Percentiles rank a stretch among this genome's conserved stretches.
phyloP scores from a whole-genome alignment of 345 rosid species.

The sweet orange (Citrus sinensis) region DNA sequence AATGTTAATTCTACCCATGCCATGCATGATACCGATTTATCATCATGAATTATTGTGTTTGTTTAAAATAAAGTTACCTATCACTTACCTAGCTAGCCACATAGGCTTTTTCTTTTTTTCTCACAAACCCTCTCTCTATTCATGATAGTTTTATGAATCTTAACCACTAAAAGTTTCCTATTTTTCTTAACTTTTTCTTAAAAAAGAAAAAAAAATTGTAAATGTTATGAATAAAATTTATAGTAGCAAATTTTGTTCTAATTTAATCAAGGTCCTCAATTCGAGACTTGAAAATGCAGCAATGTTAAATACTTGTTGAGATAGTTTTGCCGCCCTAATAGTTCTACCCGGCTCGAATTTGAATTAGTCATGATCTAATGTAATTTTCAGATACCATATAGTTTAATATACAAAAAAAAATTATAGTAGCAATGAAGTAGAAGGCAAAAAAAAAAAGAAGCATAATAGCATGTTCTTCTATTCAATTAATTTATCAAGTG shows the following conservation, averaged over 20 bases:
- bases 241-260: no score
- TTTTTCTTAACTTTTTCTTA: neutral
- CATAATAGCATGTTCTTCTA: no score
- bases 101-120: neutral
- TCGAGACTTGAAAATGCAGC: rapidly evolving
- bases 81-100: constrained; percentile 1
- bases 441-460: no score
- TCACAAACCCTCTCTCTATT: neutral
- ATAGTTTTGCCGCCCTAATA: rapidly evolving
- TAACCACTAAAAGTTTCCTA: neutral
- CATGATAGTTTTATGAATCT: neutral
- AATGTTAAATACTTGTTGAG: no score
- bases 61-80: constrained; percentile 1
- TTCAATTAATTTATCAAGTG: no score
- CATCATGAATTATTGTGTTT: constrained; percentile 1
- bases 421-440: no score
- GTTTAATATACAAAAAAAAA: no score
- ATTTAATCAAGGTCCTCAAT: rapidly evolving
- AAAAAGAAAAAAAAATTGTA: no score
- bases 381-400: rapidly evolving
- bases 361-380: rapidly evolving
- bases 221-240: no score
- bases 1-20: neutral
- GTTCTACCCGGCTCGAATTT: rapidly evolving
- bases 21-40: neutral